Base-by-base conservation (phyloP, 345 rosid genomes). In the Gossypium longicalyx region DNA sequence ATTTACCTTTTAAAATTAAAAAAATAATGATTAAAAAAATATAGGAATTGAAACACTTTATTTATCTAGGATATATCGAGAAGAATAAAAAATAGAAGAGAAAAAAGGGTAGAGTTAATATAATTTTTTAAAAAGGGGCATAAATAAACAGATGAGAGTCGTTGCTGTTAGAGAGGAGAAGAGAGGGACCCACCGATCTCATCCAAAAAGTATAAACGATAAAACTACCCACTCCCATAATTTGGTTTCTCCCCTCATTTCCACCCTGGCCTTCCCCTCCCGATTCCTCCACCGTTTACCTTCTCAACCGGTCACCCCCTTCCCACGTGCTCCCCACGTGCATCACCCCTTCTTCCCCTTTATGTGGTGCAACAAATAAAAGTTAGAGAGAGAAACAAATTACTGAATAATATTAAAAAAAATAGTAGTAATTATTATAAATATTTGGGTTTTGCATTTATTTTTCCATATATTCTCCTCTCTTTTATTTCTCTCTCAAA, bases 361-460 rank as follows among this genome's bases (percentile, higher is more conserved):
- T 77, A 77, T 73, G 62, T 66, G 93, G 97, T 89, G 92, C 93
- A 85, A 93, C 91, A 76, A 87, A 84, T 80, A 76, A 83, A 82
- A 80, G 78, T 68, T 74, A 71, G 84, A 85, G 85, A 83, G 87
- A 84, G 90, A 86, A 45, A 74, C 57, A 70, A 69, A n/a, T 38
- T 11, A 17, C 1, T 10, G 41, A 34, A 34, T 38, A 16, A 52
- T 63, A 27, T 52, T 70, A 12, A 34, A 4, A 34, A 34, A 34
- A 34, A 3, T 70, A 80, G 16, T 61, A 49, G 15, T 65, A 27
- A 72, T 29, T 8, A 9, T 1, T 1, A 27, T 70, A 54, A 65
- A 56, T 60, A 58, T 67, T 62, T 67, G 74, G 58, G 77, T 74
- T 71, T 79, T 76, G 79, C 82, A 74, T 76, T 80, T 53, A n/a